Percentiles rank a stretch among this genome's conserved stretches.
These are phyloP conservation scores for Suhomyces anneliseae DNA, from an alignment of 1,139 yeast genomes.

Conservation along the genomic window DNA sequence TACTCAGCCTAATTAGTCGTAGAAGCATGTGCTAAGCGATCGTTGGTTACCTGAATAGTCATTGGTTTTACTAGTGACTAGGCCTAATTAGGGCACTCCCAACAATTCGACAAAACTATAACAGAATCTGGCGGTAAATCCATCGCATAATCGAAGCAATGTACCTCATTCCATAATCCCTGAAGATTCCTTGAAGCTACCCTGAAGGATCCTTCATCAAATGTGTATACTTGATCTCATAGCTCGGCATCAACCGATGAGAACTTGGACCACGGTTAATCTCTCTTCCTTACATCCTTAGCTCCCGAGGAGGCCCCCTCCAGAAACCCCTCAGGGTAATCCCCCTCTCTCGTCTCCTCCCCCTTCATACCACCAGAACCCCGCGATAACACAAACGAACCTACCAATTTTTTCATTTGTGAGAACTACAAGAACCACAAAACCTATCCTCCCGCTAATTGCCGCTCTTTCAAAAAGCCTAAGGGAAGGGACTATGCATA, in stretches of 20 bases:
- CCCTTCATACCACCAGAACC: not conserved
- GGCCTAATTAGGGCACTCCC: constrained; percentile 8
- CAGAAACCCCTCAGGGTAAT: not conserved
- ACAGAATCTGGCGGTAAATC: too few species aligned
- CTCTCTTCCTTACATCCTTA: not conserved
- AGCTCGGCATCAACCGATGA: too few species aligned
- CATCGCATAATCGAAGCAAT: too few species aligned
- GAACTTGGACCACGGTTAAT: not conserved
- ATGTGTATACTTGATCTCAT: too few species aligned
- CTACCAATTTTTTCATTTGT: too few species aligned
- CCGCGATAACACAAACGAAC: not conserved
- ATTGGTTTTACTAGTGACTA: not conserved
- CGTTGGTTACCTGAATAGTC: constrained; percentile 10
- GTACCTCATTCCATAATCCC: too few species aligned
- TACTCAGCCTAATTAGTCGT: constrained; percentile 8
- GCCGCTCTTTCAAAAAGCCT: too few species aligned
- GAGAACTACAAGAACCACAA: too few species aligned
- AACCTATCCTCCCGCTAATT: too few species aligned
- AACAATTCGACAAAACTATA: not conserved
- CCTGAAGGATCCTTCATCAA: too few species aligned
- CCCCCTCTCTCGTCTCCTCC: not conserved
- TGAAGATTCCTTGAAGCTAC: too few species aligned
- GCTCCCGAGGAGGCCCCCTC: not conserved
- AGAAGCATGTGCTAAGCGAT: constrained; percentile 12
- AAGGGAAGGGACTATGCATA: too few species aligned